These are phyloP conservation scores for Pluteus cervinus DNA, from an alignment of 768 basidiomycete species.

Conservation along the genomic window DNA sequence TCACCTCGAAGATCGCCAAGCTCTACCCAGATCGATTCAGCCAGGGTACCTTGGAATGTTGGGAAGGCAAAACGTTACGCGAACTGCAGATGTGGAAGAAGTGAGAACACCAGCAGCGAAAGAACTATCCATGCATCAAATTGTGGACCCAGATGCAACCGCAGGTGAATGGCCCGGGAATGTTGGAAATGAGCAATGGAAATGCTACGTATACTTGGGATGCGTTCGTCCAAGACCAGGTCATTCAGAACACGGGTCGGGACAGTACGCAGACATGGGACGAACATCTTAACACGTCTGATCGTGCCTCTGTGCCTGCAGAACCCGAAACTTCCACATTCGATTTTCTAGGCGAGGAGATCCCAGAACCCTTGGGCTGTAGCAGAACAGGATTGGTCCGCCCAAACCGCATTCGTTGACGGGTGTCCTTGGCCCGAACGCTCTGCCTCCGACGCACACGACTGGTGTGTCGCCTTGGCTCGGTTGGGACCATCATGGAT, in stretches of 20 bases:
- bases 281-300: no score
- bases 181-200: no score
- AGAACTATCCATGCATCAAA: slow-evolving; percentile 5
- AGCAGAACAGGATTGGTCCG: slow-evolving; percentile 12
- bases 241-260: background rate
- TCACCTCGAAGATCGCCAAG: slow-evolving; percentile 9
- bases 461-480: slow-evolving; percentile 52
- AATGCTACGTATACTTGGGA: no score
- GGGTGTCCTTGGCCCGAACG: slow-evolving; percentile 46
- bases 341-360: background rate
- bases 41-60: slow-evolving; percentile 6
- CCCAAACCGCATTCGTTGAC: slow-evolving; percentile 23
- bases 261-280: background rate
- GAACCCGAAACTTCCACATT: background rate
- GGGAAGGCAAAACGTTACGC: slow-evolving; percentile 7
- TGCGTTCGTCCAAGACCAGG: no score
- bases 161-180: background rate
- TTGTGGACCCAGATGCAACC: slow-evolving; percentile 2
- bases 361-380: slow-evolving; percentile 7
- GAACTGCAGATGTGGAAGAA: slow-evolving; percentile 2
- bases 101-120: slow-evolving; percentile 1
- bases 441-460: slow-evolving; percentile 55
- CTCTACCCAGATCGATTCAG: slow-evolving; percentile 8
- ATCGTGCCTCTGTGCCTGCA: background rate
- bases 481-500: slow-evolving; percentile 28